Evolutionary conservation across 441 rosid genomes (phyloP).

Genomic region (Theobroma grandiflorum): DNA sequence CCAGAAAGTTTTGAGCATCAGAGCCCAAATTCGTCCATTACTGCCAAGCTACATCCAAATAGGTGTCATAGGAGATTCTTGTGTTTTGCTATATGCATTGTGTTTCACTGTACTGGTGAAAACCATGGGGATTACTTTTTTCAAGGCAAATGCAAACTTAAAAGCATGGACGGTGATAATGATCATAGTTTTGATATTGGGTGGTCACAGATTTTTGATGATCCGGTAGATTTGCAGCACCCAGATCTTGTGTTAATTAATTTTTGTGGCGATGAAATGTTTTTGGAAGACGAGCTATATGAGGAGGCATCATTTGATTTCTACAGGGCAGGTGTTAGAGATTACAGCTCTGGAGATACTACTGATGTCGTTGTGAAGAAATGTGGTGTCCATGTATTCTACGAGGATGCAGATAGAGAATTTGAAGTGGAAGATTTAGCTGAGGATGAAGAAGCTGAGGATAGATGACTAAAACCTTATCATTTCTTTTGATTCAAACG

Average conservation of each 20-base stretch:
- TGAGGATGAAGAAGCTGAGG: too few relatives aligned
- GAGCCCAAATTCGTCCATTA: background rate
- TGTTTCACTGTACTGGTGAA: background rate
- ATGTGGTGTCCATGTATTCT: background rate
- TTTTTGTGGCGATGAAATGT: too few relatives aligned
- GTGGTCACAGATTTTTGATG: too few relatives aligned
- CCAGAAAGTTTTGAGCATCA: background rate
- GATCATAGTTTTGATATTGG: too few relatives aligned
- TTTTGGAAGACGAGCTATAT: background rate
- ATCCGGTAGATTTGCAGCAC: too few relatives aligned
- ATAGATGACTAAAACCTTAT: too few relatives aligned
- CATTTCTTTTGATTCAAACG: too few relatives aligned
- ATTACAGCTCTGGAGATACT: too few relatives aligned
- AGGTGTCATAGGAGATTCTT: background rate
- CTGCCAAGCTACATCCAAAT: background rate
- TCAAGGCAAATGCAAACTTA: background rate
- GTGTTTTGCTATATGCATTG: background rate
- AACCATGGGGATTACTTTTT: too few relatives aligned
- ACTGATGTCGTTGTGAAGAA: background rate
- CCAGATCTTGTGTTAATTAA: too few relatives aligned
- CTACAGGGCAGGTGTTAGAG: too few relatives aligned
- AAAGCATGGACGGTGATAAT: background rate
- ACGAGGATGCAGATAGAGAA: background rate
- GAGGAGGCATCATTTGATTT: background rate
- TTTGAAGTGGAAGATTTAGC: too few relatives aligned